These are phyloP conservation scores for Mycena belliarum DNA, from an alignment of 768 basidiomycete genomes.

Conservation along the genomic window DNA sequence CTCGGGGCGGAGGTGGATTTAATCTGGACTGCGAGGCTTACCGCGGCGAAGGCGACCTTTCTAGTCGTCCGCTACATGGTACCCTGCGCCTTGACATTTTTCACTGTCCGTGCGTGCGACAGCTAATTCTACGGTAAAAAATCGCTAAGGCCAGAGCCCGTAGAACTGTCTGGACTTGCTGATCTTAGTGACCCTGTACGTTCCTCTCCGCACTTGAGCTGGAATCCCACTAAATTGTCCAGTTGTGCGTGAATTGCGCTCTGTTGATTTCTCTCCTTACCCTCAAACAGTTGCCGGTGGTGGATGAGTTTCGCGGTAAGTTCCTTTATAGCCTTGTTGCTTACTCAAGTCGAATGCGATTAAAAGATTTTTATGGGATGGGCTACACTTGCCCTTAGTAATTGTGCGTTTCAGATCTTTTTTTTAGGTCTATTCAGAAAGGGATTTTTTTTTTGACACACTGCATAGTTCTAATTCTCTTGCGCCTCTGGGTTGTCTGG, in stretches of 20 bases:
- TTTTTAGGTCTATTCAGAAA: background rate
- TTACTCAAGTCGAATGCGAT: background rate
- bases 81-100: constrained; percentile 7
- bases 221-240: background rate
- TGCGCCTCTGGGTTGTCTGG: constrained; percentile 23
- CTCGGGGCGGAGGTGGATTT: constrained; percentile 3
- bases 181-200: background rate
- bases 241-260: constrained; percentile 16
- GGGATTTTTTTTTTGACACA: background rate
- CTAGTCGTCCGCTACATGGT: constrained; percentile 18
- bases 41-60: constrained; percentile 11
- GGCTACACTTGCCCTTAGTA: constrained; percentile 14
- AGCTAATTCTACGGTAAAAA: background rate
- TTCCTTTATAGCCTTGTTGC: background rate
- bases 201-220: background rate
- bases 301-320: constrained; percentile 19
- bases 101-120: constrained; percentile 12
- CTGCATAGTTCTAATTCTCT: constrained; percentile 17
- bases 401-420: no score
- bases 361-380: constrained; percentile 11
- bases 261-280: background rate
- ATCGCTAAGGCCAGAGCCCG: background rate
- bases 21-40: constrained; percentile 15
- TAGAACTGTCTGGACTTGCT: constrained; percentile 12
- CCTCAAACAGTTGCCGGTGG: constrained; percentile 4